Base-by-base conservation (phyloP, 192 early-diverging fungal genomes). In the Entomortierella parvispora region DNA sequence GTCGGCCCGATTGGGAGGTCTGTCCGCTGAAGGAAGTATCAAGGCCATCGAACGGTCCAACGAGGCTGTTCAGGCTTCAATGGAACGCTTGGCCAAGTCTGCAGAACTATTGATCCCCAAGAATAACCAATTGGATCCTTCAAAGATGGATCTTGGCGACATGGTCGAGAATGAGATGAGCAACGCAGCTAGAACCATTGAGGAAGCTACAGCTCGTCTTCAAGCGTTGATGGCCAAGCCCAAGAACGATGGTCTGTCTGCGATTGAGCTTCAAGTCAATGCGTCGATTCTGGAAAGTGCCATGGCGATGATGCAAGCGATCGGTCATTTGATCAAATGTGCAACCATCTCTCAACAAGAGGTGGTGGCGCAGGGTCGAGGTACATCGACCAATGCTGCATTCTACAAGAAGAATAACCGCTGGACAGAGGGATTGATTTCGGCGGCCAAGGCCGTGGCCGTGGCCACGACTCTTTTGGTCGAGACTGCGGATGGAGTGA, bases 331-430 rank as follows among this genome's bases (percentile, higher is more conserved):
- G 47, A 99, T 99, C 64, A 87, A 90, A 60, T 92, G 94, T 53
- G 96, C 97, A 43, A 96, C 95, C 0, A 93, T 89, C 23, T 93
- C 94, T 26, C 97, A 99, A 82, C 91, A 96, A 77, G 97, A 99
- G 82, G 97, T 99, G 85, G 97, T 97, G 3, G 88, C 92, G 0
- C 93, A 97, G 76, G 95, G 95, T 28, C 88, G 92, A 34, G 95
- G 94, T 2, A 76, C 86, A 0, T 88, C 87, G 53, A 87, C 92
- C 6, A 90, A 87, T 55, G 88, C 89, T 2, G 94, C 93, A 0
- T 97, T 97, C 79, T 99, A 99, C 88, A 97, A 97, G 80, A 99
- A 99, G 84, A 94, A 99, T 84, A 97, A 99, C 86, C 92, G 96
- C 56, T 99, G 97, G 97, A 99, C 96, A 5, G 97, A 99, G 76